These are phyloP conservation scores for Phytophthora uliginosa DNA, from an alignment of 352 stramenopile genomes.

Conservation along the genomic window DNA sequence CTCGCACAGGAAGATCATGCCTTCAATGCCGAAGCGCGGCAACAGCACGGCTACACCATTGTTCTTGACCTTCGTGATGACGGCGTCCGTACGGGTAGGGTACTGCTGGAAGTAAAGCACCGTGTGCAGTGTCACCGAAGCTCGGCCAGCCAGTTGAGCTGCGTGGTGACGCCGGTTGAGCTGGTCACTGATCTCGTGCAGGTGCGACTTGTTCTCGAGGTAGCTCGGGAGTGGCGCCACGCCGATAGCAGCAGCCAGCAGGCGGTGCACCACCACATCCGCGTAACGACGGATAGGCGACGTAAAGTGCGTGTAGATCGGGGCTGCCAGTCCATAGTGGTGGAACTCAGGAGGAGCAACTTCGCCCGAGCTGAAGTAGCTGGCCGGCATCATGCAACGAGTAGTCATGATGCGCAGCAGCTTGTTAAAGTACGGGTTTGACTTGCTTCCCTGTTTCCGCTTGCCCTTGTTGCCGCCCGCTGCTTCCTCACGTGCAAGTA, in stretches of 20 bases:
- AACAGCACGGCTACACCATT: conserved; percentile 97
- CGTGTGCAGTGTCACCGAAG: conserved; percentile 98
- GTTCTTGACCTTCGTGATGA: conserved; percentile 97
- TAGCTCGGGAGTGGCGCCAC: conserved; percentile 96
- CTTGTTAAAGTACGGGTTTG: conserved; percentile 99
- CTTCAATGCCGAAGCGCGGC: conserved; percentile 99
- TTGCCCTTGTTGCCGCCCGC: conserved; percentile 25
- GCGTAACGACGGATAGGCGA: conserved; percentile 99
- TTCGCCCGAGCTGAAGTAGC: conserved; percentile 99
- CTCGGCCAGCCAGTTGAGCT: conserved; percentile 97
- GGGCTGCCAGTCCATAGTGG: conserved; percentile 98
- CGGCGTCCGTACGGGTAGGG: conserved; percentile 87
- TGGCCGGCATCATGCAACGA: conserved; percentile 98
- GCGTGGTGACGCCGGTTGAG: conserved; percentile 98
- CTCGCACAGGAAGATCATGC: conserved; percentile 92
- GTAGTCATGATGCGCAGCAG: conserved; percentile 97
- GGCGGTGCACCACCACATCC: conserved; percentile 98
- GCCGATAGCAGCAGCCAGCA: conserved; percentile 97
- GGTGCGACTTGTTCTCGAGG: conserved; percentile 93
- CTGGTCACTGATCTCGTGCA: conserved; percentile 97
- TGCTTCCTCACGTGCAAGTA: conserved; percentile 41
- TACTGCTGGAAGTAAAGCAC: conserved; percentile 97
- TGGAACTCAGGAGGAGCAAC: conserved; percentile 96
- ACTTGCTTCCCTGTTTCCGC: conserved; percentile 46
- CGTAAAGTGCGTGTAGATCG: conserved; percentile 99